Evolutionary conservation across 148 eudicot species (phyloP), one percentile per base, ranked within the genome.

Genomic region (Fagopyrum tataricum): DNA sequence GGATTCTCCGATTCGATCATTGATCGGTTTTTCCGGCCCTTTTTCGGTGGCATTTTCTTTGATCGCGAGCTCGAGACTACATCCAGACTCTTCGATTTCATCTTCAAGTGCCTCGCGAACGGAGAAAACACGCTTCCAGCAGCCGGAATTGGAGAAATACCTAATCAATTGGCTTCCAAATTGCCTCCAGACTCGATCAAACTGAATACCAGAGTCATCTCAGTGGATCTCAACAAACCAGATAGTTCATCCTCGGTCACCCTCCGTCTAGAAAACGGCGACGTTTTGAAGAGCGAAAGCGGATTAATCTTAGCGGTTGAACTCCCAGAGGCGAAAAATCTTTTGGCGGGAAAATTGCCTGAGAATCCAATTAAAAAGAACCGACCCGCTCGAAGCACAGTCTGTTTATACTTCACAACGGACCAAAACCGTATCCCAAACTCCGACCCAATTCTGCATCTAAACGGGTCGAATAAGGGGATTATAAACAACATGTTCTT

Each of bases 401-500:
- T 89, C 48, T 92, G 96, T 73, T 76, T 95, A 81, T 95, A 95
- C 78, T 95, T 88, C 74, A 73, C 88, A 0, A 62, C 87, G 15
- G 89, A 90, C 23, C 72, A 6, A 39, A 74, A 66, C 13, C 78
- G 76, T 44, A 59, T 96, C 11, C 97, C 97, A 8, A 78, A 75
- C 4, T 39, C 67, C 3, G 92, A 96, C 70, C 97, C 99, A 23
- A 82, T 92, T 4, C 44, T 96, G 83, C 87, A 79, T 46, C 78
- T 96, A 2, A 96, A 96, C 31, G 97, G 99, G 58, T 90, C 99
- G 62, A 94, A 94, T 5, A 79, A 67, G 8, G 99, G 99, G 74
- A 90, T 96, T 14, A 92, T 96, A 75, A 96, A 95, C 70, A 95
- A 95, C 42, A 92, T 95, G 99, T 95, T 95, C 55, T 92, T 92